Evolutionary conservation across 1,284 basidiomycete species (phyloP).

Genomic region (Meira miltonrushii): DNA sequence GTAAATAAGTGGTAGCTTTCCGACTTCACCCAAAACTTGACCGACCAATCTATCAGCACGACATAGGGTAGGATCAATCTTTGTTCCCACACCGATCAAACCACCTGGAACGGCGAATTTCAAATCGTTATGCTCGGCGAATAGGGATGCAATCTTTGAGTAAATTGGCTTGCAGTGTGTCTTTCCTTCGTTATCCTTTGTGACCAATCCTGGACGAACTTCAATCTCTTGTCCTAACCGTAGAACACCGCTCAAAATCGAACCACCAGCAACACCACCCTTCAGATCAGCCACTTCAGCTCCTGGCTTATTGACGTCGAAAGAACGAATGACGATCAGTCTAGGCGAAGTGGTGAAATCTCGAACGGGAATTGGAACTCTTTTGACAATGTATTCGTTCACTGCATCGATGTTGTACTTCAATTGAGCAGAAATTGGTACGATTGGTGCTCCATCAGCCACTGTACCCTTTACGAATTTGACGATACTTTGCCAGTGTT

Average conservation of each 20-base stretch:
- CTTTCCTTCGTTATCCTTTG: conserved; percentile 83
- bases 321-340: conserved; percentile 98
- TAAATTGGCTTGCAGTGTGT: conserved; percentile 91
- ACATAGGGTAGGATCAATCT: conserved; percentile 92
- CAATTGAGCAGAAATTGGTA: conserved; percentile 95
- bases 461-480: conserved; percentile 62
- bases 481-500: conserved; percentile 50
- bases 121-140: conserved; percentile 90
- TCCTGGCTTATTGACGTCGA: conserved; percentile 99
- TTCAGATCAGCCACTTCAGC: conserved; percentile 93
- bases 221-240: conserved; percentile 88
- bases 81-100: conserved; percentile 93
- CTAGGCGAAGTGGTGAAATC: conserved; percentile 87
- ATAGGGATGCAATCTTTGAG: conserved; percentile 80
- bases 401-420: conserved; percentile 99
- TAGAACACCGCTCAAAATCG: conserved; percentile 87
- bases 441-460: conserved; percentile 91
- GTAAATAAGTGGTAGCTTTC: conserved; percentile 87
- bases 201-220: conserved; percentile 93
- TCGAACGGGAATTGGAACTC: conserved; percentile 86
- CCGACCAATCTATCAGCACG: conserved; percentile 94
- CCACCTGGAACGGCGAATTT: conserved; percentile 96
- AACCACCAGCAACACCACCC: conserved; percentile 96
- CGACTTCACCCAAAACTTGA: conserved; percentile 89
- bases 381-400: conserved; percentile 96